A percentile compares a stretch with the other conserved stretches of the same genome.
Conservation (phyloP, 441 rosid genomes). For the Bocquillonia castaneifolia region DNA sequence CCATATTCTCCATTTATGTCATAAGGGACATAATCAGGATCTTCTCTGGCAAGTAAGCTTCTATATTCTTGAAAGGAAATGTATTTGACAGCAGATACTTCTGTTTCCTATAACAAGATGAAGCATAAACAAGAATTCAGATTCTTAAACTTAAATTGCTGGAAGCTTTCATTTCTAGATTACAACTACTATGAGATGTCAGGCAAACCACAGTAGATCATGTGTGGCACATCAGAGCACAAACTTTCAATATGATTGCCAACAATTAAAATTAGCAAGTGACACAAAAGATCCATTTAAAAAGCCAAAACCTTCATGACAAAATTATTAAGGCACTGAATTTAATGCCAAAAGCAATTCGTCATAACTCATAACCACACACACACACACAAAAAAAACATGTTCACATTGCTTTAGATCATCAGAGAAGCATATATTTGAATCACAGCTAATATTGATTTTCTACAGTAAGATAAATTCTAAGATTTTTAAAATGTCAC, state of each 20-base stretch:
- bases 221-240: neutral
- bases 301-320: neutral
- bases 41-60: constrained; percentile 56
- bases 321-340: neutral
- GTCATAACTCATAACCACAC: too few species aligned
- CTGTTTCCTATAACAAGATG: constrained; percentile 47
- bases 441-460: neutral
- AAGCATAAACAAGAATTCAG: constrained; percentile 24
- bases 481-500: neutral
- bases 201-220: neutral
- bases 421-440: neutral
- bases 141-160: constrained; percentile 13
- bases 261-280: neutral
- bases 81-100: constrained; percentile 90
- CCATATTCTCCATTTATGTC: constrained; percentile 66
- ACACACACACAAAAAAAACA: neutral
- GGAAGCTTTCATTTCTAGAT: neutral
- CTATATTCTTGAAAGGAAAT: constrained; percentile 54
- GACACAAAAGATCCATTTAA: neutral
- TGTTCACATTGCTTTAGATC: neutral
- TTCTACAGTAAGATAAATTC: neutral
- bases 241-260: neutral
- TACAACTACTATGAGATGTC: neutral
- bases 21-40: constrained; percentile 75
- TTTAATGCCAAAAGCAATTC: neutral